These are phyloP conservation scores for Gossypium australe DNA, from an alignment of 345 rosid genomes.

Conservation along the genomic window DNA sequence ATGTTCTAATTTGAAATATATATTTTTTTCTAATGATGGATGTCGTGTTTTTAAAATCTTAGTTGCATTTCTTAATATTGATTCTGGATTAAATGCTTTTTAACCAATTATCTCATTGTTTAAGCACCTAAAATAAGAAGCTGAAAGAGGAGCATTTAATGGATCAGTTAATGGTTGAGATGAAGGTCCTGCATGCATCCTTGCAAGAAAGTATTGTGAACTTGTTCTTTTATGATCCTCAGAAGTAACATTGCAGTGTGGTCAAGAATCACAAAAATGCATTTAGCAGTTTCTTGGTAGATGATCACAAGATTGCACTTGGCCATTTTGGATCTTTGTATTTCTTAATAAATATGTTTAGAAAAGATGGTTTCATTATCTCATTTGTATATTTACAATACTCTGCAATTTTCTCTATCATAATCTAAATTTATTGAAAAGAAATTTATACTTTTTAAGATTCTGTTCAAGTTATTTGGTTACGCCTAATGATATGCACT, in stretches of 20 bases:
- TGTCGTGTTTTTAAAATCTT: constrained; percentile 38
- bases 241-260: not conserved
- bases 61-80: constrained; percentile 37
- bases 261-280: too few relatives aligned
- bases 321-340: not conserved
- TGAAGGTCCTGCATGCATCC: not conserved
- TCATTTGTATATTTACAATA: not conserved
- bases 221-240: not conserved
- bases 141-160: not conserved
- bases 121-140: not conserved
- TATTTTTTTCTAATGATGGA: constrained; percentile 33
- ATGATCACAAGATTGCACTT: not conserved
- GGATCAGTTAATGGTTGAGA: not conserved
- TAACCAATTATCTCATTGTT: not conserved
- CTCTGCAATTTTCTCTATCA: too few relatives aligned
- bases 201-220: not conserved
- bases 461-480: too few relatives aligned
- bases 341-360: not conserved
- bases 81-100: constrained; percentile 13
- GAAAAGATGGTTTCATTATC: not conserved
- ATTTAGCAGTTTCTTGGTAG: not conserved
- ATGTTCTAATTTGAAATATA: not conserved
- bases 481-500: not conserved
- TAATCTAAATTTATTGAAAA: not conserved
- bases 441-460: not conserved